Evolutionary conservation across 352 stramenopile genomes (phyloP).

Genomic region (Blastocystis sp.): DNA sequence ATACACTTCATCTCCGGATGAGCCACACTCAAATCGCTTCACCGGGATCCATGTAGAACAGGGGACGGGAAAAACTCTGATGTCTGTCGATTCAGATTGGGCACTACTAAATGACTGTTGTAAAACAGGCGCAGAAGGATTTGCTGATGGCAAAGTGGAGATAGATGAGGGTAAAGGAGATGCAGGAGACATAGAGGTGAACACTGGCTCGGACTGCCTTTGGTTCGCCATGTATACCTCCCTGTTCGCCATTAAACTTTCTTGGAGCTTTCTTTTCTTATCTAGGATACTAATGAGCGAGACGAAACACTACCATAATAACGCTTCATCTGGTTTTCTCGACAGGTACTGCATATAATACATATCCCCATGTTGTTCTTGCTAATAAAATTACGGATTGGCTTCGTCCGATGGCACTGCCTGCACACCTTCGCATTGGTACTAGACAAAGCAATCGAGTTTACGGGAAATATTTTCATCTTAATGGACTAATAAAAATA

Average conservation of each 20-base stretch:
- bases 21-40: not conserved
- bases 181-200: not conserved
- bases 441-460: not conserved
- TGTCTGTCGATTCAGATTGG: not conserved
- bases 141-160: not conserved
- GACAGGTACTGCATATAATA: constrained; percentile 38
- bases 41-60: not conserved
- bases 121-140: not conserved
- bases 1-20: not conserved
- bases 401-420: constrained; percentile 32
- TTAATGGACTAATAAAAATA: not conserved
- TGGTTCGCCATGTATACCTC: not conserved
- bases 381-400: not conserved
- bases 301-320: not conserved
- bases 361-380: constrained; percentile 3
- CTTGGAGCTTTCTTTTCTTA: not conserved
- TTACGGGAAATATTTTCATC: not conserved
- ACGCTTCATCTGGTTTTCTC: not conserved
- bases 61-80: not conserved
- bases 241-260: not conserved
- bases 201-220: not conserved
- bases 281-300: not conserved
- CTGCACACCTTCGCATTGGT: constrained; percentile 1
- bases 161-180: not conserved
- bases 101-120: not conserved